These are phyloP conservation scores for Sphaerulina vaccinii DNA, from an alignment of 2,329 filamentous ascomycete genomes.

Conservation along the genomic window DNA sequence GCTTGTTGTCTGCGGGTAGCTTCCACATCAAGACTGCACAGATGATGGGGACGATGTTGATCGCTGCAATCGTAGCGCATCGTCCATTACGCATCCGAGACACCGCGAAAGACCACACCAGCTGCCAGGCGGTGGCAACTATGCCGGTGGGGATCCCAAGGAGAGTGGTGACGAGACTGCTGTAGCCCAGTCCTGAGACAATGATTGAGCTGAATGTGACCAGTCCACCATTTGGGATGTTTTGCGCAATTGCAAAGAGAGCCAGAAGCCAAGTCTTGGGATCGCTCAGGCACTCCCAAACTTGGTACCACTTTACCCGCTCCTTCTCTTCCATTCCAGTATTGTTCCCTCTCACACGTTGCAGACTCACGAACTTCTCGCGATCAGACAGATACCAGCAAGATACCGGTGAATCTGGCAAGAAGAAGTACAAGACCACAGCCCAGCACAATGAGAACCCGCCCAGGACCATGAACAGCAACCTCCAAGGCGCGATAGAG, in stretches of 20 bases:
- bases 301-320: slow-evolving; percentile 48
- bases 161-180: slow-evolving; percentile 14
- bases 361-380: slow-evolving; percentile 15
- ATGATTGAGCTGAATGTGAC: slow-evolving; percentile 21
- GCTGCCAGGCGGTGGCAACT: slow-evolving; percentile 16
- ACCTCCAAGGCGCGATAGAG: slow-evolving; percentile 18
- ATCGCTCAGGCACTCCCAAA: slow-evolving; percentile 56
- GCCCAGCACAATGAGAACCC: slow-evolving; percentile 12
- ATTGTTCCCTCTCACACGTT: slow-evolving; percentile 16
- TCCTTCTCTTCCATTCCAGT: slow-evolving; percentile 20
- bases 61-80: slow-evolving; percentile 30
- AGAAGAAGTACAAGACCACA: slow-evolving; percentile 14
- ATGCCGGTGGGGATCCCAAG: slow-evolving; percentile 21
- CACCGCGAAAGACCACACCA: slow-evolving; percentile 12
- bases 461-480: slow-evolving; percentile 53
- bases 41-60: slow-evolving; percentile 32
- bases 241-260: slow-evolving; percentile 17
- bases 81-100: slow-evolving; percentile 11
- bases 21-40: slow-evolving; percentile 37
- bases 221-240: slow-evolving; percentile 24
- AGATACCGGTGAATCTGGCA: slow-evolving; percentile 17
- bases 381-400: slow-evolving; percentile 17
- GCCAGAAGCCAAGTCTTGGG: slow-evolving; percentile 53
- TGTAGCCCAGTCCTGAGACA: slow-evolving; percentile 21
- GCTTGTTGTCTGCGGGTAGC: slow-evolving; percentile 39